Evolutionary conservation across 176 grass and related monocot species (phyloP).

Genomic region (Canna indica): DNA sequence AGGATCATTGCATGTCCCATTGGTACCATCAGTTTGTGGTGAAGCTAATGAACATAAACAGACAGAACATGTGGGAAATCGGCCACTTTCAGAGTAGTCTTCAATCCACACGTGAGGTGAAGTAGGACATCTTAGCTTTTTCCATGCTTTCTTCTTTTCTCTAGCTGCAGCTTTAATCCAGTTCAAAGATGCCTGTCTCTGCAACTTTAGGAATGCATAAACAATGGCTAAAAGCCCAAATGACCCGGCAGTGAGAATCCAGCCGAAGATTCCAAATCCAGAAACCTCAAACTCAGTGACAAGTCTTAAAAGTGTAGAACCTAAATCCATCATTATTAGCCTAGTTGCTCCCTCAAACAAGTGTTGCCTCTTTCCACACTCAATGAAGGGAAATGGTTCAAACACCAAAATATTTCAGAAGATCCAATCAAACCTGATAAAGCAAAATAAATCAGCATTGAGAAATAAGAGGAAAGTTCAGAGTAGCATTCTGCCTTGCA

Average conservation of each 20-base stretch:
- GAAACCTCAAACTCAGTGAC: constrained; percentile 25
- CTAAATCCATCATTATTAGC: constrained; percentile 42
- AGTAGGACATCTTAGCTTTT: constrained; percentile 42
- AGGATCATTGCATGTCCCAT: not conserved
- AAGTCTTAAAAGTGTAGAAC: constrained; percentile 41
- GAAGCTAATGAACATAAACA: constrained; percentile 41
- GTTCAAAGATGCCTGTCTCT: constrained; percentile 53
- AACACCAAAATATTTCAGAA: not conserved
- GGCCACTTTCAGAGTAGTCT: constrained; percentile 25
- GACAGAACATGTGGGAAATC: constrained; percentile 56
- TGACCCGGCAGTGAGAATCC: constrained; percentile 61
- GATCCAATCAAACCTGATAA: too few species aligned
- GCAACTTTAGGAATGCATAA: constrained; percentile 53
- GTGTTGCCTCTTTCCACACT: not conserved
- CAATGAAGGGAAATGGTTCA: not conserved
- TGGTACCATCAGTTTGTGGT: constrained; percentile 13
- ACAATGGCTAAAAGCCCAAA: constrained; percentile 42
- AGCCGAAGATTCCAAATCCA: constrained; percentile 36
- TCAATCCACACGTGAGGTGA: constrained; percentile 54
- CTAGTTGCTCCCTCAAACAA: not conserved
- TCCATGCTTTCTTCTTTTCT: constrained; percentile 44
- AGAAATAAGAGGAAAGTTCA: too few species aligned
- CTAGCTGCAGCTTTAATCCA: constrained; percentile 64
- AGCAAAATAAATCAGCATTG: too few species aligned
- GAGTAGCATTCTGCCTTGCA: too few species aligned